Evolutionary conservation across 345 rosid species (phyloP).

Genomic region (Carallia brachiata): DNA sequence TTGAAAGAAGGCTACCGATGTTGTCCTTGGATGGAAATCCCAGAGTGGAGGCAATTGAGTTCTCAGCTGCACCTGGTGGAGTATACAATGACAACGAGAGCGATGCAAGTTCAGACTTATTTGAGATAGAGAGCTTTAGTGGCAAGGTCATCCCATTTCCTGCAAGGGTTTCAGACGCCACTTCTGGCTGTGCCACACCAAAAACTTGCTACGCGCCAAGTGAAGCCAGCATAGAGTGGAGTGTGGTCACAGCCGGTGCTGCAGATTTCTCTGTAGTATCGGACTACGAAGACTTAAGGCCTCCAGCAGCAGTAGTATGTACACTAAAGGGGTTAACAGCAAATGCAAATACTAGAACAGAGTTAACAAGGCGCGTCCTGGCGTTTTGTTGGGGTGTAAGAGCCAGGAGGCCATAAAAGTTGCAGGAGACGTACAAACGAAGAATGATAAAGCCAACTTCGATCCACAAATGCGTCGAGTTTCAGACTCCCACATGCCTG

Average conservation of each 20-base stretch:
- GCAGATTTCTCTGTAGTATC: slow-evolving; percentile 66
- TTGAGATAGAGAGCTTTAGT: slow-evolving; percentile 76
- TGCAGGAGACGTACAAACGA: slow-evolving; percentile 51
- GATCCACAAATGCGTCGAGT: slow-evolving; percentile 20
- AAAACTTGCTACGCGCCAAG: slow-evolving; percentile 70
- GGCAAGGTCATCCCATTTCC: slow-evolving; percentile 60
- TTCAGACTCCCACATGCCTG: slow-evolving; percentile 27
- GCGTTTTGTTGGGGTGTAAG: slow-evolving; percentile 63
- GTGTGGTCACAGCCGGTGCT: slow-evolving; percentile 79
- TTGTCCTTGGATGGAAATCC: slow-evolving; percentile 47
- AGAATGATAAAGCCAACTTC: slow-evolving; percentile 31
- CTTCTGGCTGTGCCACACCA: slow-evolving; percentile 50
- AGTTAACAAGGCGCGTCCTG: slow-evolving; percentile 33
- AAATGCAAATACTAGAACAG: slow-evolving; percentile 24
- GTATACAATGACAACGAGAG: slow-evolving; percentile 48
- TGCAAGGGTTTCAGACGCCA: slow-evolving; percentile 48
- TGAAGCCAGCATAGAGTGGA: slow-evolving; percentile 88
- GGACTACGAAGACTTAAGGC: slow-evolving; percentile 52
- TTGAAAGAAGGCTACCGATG: slow-evolving; percentile 48
- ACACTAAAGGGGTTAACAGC: slow-evolving; percentile 25
- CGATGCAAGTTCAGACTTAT: slow-evolving; percentile 78
- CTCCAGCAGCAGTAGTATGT: slow-evolving; percentile 23
- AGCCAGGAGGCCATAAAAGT: slow-evolving; percentile 63
- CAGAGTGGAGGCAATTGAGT: slow-evolving; percentile 30
- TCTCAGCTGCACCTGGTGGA: slow-evolving; percentile 19